Percentiles rank a stretch among this genome's conserved stretches.
These are phyloP conservation scores for Balakata baccata DNA, from an alignment of 345 rosid genomes.

Conservation along the genomic window DNA sequence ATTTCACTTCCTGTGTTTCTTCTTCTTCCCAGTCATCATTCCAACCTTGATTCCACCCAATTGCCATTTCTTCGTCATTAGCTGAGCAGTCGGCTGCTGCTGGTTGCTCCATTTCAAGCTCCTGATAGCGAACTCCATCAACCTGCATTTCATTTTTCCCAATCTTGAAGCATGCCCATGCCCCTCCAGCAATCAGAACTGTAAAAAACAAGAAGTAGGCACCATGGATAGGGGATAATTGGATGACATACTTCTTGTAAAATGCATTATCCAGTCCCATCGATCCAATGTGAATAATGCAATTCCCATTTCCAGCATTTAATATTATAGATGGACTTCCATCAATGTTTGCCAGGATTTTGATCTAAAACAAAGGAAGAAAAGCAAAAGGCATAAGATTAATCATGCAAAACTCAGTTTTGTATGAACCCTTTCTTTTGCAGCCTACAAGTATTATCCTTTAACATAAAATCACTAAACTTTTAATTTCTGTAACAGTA, in stretches of 20 bases:
- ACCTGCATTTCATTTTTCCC: constrained; percentile 13
- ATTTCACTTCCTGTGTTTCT: constrained; percentile 27
- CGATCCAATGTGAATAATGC: constrained; percentile 11
- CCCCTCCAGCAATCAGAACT: constrained; percentile 29
- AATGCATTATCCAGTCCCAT: background rate
- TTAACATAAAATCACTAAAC: no score
- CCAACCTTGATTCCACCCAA: constrained; percentile 40
- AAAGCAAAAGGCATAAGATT: background rate
- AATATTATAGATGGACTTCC: constrained; percentile 26
- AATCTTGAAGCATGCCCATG: constrained; percentile 25
- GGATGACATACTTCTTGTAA: constrained; percentile 9
- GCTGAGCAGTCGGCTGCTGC: background rate
- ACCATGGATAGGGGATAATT: constrained; percentile 29
- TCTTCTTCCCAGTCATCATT: constrained; percentile 41
- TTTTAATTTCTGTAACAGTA: no score
- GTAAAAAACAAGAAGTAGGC: constrained; percentile 31
- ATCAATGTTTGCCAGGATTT: constrained; percentile 21
- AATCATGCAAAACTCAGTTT: no score
- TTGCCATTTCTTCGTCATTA: constrained; percentile 23
- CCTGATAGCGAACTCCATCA: constrained; percentile 25
- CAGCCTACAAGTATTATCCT: no score
- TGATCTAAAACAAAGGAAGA: constrained; percentile 24
- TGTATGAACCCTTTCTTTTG: no score
- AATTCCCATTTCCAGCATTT: constrained; percentile 29
- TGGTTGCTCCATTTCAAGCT: constrained; percentile 36